Base-by-base conservation (phyloP, 768 basidiomycete genomes). In the Lentinula boryana region DNA sequence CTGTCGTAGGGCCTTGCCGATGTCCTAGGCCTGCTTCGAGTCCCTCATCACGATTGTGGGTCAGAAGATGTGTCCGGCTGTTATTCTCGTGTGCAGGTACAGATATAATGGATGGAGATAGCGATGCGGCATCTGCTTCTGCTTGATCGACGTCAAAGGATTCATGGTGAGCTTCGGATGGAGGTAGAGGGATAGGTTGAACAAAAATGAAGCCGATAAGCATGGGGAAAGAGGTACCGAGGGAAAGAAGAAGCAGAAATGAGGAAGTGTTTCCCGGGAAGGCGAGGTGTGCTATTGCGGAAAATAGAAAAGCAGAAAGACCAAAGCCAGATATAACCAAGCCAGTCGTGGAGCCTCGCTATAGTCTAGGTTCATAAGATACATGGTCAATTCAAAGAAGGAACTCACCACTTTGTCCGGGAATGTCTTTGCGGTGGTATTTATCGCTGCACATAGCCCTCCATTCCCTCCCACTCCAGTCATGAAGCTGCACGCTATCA, bases 251-350 rank as follows among this genome's bases (percentile, higher is more conserved):
- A 1, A 84, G 73, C 5, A 89, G 70, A 61, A 88, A 81, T 1
- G 78, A 76, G 9, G 79, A 81, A 0, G 83, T 85, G 61, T 86
- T 75, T 0, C 84, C 86, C 0, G 83, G 81, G 61, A 79, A 88
- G 21, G 83, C 65, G 0, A 73, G 64, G 50, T 84, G 81, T 0
- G 84, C 82, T 31, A 88, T 68, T 0, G 80, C 73, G n/a, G 84
- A 82, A 70, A 88, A 89, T 52, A 82, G 71, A 71, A 89, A 89
- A 0, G 88, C 88, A 2, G 84, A 86, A 9, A 89, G 78, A 0
- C 87, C 87, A 57, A 85, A 86, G 31, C 84, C 87, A 3, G 87
- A 85, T 5, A 86, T 63, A 32, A 87, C 85, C 32, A 85, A 68
- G 1, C 81, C 80, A 1, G 80, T 84, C 16, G 77, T 79, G 0